Evolutionary conservation across 352 stramenopile species (phyloP), one percentile per base, ranked within the genome.

Genomic region (Pythium plurisporium): DNA sequence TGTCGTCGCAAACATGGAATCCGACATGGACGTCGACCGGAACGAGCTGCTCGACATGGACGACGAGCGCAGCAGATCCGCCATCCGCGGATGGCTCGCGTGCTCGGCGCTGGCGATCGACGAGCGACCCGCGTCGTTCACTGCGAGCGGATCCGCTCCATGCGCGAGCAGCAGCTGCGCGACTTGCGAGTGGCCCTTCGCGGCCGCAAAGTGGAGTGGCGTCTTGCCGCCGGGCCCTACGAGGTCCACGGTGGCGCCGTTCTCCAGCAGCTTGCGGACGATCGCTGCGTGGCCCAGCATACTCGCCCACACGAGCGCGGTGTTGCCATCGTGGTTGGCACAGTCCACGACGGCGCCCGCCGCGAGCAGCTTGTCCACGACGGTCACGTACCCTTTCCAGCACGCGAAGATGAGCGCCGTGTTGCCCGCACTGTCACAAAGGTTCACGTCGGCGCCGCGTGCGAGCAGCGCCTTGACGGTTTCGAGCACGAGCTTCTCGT

Each of bases 321-420:
- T 33, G 37, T 47, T 49, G 23, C 50, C 50, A 6, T 57, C 50
- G n/a, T 23, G 47, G 50, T 48, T 57, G 11, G 15, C 29, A 14
- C n/a, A 2, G 50, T 57, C 38, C 5, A 48, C 14, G 25, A 14
- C 2, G 6, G 37, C 38, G 1, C 27, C 40, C 10, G 38, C 50
- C 17, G 36, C 36, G 7, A 57, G 50, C 37, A 57, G 50, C 37
- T 44, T 40, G 17, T 57, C 50, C 14, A 57, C 50, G 23, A 57
- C 50, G 23, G 19, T 25, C 7, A n/a, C 17, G 38, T 47, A 44
- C 10, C 50, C 50, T 17, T 48, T 47, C 50, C 50, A 57, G 50
- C 50, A 33, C n/a, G 50, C 50, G 27, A 57, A 34, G 38, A 47
- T 41, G 14, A 57, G 50, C 38, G 50, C 50, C 36, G 50, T 47